phyloP scores from a whole-genome alignment of 2,329 filamentous ascomycete genomes.

The Coniella lustricola region DNA sequence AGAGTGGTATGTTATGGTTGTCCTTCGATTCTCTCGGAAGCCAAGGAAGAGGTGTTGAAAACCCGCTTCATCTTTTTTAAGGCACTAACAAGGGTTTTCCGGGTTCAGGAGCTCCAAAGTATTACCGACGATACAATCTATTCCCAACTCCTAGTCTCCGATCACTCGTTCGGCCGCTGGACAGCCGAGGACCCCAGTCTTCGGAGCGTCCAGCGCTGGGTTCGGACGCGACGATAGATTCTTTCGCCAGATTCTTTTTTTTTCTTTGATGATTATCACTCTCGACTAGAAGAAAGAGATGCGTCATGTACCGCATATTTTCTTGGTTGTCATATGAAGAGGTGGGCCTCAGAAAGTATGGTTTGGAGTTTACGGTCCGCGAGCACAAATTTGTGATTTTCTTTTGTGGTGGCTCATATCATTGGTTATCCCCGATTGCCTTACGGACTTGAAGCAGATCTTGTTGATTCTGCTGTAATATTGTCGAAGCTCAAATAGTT shows the following conservation, averaged over 20 bases:
- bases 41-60: too few relatives aligned
- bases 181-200: constrained; percentile 55
- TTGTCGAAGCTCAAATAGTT: too few relatives aligned
- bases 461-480: too few relatives aligned
- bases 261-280: too few relatives aligned
- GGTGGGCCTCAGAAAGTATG: not conserved
- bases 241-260: too few relatives aligned
- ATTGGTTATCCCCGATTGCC: too few relatives aligned
- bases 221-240: constrained; percentile 34
- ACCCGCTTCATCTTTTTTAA: too few relatives aligned
- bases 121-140: constrained; percentile 56
- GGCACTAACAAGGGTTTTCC: not conserved
- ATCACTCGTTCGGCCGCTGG: constrained; percentile 53
- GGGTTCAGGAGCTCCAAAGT: constrained; percentile 46
- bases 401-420: not conserved
- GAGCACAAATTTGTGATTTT: constrained; percentile 7
- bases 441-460: too few relatives aligned
- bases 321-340: too few relatives aligned
- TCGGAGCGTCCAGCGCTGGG: constrained; percentile 51
- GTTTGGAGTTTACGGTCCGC: not conserved
- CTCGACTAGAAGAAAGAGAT: too few relatives aligned
- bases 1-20: constrained; percentile 35
- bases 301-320: too few relatives aligned
- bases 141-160: constrained; percentile 44
- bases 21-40: not conserved